Base-by-base conservation (phyloP, 495 filamentous ascomycete species). In the Penicillium robsamsonii region DNA sequence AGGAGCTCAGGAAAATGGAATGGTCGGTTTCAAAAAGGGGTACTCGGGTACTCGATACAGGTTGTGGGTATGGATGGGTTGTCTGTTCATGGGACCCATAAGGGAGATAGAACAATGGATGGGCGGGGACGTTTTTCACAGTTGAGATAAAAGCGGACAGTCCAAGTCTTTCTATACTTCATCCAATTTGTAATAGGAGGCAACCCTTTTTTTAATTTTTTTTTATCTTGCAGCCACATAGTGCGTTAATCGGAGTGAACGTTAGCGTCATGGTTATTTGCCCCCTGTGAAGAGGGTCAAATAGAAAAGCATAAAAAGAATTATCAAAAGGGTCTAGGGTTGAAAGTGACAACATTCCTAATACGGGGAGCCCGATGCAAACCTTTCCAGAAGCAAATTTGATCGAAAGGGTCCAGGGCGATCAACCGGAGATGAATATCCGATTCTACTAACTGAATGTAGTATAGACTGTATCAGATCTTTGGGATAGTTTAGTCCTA, bases 11-110 rank as follows among this genome's bases (percentile, higher is more conserved):
- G 10, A 20, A 31, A 27, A 8, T 40, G 1, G 5, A 31, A 30
- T 15, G 15, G 38, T 17, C 29, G 30, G 31, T 49, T 31, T 49
- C 31, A 13, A 42, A 33, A 35, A 17, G 18, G 31, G 52, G 30
- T 37, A 27, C 30, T 35, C 41, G 31, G 52, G 30, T 37, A 37
- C 30, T 35, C 41, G 30, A 35, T 54, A 33, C 18, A 53, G 2
- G 29, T 35, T 53, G 50, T 53, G 51, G 50, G 18, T 18, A 41
- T 29, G 44, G 25, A 50, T 53, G 41, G 51, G 7, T 27, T 37
- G 51, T 15, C 35, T 45, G 42, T 15, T 35, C 27, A 38, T 46
- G 31, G 22, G 43, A 31, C 31, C 42, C 51, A 54, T 40, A 11
- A 11, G 38, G 24, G 38, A 24, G 15, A 35, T 30, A 20, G 37